Conservation (phyloP, 2,329 filamentous ascomycete species). For the Ceratocystis huliohia region DNA sequence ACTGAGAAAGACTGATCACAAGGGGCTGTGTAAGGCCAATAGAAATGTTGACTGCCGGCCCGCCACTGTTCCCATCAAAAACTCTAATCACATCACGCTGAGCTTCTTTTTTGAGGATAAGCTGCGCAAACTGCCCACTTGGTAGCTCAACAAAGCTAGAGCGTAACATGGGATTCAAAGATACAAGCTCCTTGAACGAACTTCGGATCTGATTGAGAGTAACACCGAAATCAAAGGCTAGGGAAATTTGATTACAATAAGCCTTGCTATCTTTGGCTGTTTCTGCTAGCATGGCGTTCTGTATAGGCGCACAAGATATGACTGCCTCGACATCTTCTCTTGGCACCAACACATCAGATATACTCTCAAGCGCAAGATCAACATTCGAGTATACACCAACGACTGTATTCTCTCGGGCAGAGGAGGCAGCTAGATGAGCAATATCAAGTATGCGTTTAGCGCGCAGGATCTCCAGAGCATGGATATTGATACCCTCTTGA, state of each 20-base stretch:
- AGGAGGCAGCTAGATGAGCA: not conserved
- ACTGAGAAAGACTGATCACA: not conserved
- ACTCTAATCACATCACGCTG: not conserved
- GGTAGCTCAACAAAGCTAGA: conserved; percentile 55
- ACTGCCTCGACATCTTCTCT: conserved; percentile 30
- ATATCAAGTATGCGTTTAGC: conserved; percentile 6
- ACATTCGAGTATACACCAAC: not conserved
- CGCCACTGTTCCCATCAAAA: not conserved
- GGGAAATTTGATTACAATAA: conserved; percentile 68
- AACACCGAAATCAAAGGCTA: conserved; percentile 39
- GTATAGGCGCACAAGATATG: conserved; percentile 58
- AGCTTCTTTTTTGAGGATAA: conserved; percentile 42
- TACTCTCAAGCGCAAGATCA: not conserved
- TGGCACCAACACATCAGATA: not conserved
- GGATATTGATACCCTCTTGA: conserved; percentile 39
- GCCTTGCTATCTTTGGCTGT: conserved; percentile 45
- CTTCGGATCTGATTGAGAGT: conserved; percentile 31
- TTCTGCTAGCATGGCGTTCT: conserved; percentile 69
- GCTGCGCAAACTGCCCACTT: conserved; percentile 41
- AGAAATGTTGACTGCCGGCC: too few species aligned
- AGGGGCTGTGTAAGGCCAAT: not conserved
- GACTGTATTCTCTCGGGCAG: not conserved
- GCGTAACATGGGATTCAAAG: conserved; percentile 53
- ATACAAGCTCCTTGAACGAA: conserved; percentile 39
- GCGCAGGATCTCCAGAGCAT: conserved; percentile 43